A percentile compares a stretch with the other conserved stretches of the same genome.
These are phyloP conservation scores for Phytophthora foliorum DNA, from an alignment of 352 stramenopile species.

Conservation along the genomic window DNA sequence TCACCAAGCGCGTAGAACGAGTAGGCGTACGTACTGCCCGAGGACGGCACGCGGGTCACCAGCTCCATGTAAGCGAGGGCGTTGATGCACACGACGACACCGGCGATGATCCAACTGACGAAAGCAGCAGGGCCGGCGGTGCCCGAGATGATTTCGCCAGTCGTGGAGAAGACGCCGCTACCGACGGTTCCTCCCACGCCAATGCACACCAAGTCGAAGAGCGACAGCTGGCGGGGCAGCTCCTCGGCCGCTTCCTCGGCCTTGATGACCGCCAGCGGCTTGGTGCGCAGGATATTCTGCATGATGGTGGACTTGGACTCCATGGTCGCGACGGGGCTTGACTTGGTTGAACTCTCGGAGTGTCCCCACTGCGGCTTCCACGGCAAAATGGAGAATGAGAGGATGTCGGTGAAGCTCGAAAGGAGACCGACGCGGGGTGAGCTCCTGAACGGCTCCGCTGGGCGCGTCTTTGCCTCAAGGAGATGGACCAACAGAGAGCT, in stretches of 20 bases:
- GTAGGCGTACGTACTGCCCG: conserved; percentile 94
- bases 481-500: conserved; percentile 31
- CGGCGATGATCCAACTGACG: conserved; percentile 86
- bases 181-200: conserved; percentile 94
- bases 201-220: conserved; percentile 93
- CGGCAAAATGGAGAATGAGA: conserved; percentile 34
- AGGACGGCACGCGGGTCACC: conserved; percentile 87
- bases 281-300: conserved; percentile 71
- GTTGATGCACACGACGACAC: conserved; percentile 82
- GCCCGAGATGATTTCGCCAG: conserved; percentile 75
- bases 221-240: conserved; percentile 69
- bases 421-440: conserved; percentile 8
- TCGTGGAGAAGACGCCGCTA: conserved; percentile 92
- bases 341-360: not conserved
- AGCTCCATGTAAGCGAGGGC: conserved; percentile 94
- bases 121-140: conserved; percentile 83
- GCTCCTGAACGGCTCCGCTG: conserved; percentile 22
- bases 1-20: conserved; percentile 94
- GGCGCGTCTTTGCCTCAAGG: conserved; percentile 29
- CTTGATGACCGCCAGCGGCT: conserved; percentile 80
- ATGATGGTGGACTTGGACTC: conserved; percentile 51
- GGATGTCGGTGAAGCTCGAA: not conserved
- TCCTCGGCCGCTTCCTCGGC: conserved; percentile 79
- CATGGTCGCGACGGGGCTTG: conserved; percentile 24
- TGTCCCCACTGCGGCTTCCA: conserved; percentile 25